Base-by-base conservation (phyloP, 768 basidiomycete species). In the Gelatoporia subvermispora region DNA sequence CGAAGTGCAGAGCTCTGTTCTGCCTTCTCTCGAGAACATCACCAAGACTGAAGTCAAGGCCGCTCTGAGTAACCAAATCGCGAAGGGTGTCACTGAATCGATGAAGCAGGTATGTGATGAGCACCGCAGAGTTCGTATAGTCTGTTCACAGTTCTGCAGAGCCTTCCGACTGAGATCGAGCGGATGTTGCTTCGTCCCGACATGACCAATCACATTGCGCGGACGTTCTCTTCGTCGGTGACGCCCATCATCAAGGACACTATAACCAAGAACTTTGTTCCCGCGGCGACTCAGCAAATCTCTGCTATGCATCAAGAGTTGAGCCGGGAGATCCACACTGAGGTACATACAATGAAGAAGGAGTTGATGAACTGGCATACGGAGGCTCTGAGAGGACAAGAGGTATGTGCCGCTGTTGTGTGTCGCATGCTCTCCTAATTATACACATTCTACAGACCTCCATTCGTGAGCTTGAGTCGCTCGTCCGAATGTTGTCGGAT, bases 351-450 rank as follows among this genome's bases (percentile, higher is more conserved):
- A 50, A 75, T 93, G 56, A 89, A 90, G 68, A 79, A 84, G 41
- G 91, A 93, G 60, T 72, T 92, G 41, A 81, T 82, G 47, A 71
- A 78, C 15, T 92, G 88, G 87, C 90, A 93, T 62, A 83, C 73
- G 38, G 89, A 91, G 46, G 75, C 86, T 1, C 73, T 88, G 42
- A 78, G 85, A 41, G 79, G 74, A 31, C 88, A 93, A 60, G 90
- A 93, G 76, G 89, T 89, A 53, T 25, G 77, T 66, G 1, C 3
- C 38, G 20, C 41, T 11, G 35, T 43, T 21, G 31, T 46, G 28
- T 47, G 36, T 18, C 35, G 42, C 8, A 28, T 25, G 25, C 8
- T 42, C 11, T 7, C 17, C 21, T 13, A 37, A 31, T 56, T 37
- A 55, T 47, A 45, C 52, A 53, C 18, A 51, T 43, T 49, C 28